Evolutionary conservation across 2,329 filamentous ascomycete species (phyloP).

Genomic region (Xylaria sp.): DNA sequence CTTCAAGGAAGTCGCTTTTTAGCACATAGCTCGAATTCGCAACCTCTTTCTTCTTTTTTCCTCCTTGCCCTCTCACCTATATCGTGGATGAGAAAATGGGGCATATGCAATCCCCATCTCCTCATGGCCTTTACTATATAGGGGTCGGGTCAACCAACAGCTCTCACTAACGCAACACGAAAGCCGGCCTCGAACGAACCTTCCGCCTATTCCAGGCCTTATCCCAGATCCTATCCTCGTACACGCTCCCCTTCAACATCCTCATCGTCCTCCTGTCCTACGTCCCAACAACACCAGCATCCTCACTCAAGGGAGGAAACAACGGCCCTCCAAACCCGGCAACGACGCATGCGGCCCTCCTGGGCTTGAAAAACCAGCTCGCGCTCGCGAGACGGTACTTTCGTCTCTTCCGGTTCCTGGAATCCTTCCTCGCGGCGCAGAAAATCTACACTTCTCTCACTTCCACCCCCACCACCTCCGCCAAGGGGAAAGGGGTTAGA

Average conservation of each 20-base stretch:
- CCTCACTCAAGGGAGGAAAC: background rate
- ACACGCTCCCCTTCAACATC: slow-evolving; percentile 54
- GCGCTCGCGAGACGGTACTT: slow-evolving; percentile 69
- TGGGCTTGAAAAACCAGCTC: slow-evolving; percentile 54
- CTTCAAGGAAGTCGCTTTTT: background rate
- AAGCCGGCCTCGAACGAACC: slow-evolving; percentile 69
- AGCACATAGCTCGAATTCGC: background rate
- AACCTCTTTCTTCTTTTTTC: background rate
- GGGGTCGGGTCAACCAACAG: background rate
- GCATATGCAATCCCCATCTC: too few relatives aligned
- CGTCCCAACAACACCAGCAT: slow-evolving; percentile 19
- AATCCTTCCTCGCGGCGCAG: slow-evolving; percentile 65
- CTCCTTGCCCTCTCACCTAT: background rate
- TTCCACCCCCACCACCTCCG: background rate
- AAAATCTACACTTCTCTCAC: slow-evolving; percentile 49
- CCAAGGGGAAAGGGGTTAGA: background rate
- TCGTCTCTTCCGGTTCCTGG: slow-evolving; percentile 74
- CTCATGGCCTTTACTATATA: background rate
- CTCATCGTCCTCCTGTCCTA: slow-evolving; percentile 45
- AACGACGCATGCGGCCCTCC: slow-evolving; percentile 49
- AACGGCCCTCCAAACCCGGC: slow-evolving; percentile 31
- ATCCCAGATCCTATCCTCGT: slow-evolving; percentile 59
- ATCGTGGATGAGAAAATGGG: background rate
- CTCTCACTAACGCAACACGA: slow-evolving; percentile 3
- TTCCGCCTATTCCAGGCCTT: slow-evolving; percentile 67